These are phyloP conservation scores for Mrakiaceae sp. DNA, from an alignment of 1,284 basidiomycete genomes.

Conservation along the genomic window DNA sequence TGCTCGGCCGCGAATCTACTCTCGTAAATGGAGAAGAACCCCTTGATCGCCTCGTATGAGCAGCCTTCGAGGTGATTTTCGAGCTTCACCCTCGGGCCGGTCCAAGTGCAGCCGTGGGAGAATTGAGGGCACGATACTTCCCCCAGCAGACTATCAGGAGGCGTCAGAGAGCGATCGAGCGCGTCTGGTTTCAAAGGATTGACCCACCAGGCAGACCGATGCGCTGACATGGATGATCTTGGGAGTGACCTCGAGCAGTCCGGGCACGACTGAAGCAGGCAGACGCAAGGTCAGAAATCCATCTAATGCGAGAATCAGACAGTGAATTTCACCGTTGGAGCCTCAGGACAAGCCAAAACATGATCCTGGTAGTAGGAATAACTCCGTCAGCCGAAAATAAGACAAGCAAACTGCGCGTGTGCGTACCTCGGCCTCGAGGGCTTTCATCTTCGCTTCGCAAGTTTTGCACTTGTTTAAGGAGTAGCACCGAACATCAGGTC, in stretches of 20 bases:
- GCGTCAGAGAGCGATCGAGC: no score
- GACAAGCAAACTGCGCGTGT: background rate
- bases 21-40: slow-evolving; percentile 46
- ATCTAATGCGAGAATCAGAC: no score
- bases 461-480: no score
- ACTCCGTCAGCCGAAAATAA: background rate
- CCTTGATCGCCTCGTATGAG: slow-evolving; percentile 51
- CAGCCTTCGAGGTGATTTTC: slow-evolving; percentile 43
- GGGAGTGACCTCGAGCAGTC: background rate
- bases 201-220: slow-evolving; percentile 6
- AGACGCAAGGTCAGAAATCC: no score
- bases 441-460: slow-evolving; percentile 27
- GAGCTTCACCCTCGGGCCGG: slow-evolving; percentile 39
- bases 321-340: background rate
- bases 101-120: slow-evolving; percentile 47
- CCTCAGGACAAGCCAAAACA: background rate
- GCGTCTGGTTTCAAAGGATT: background rate
- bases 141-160: slow-evolving; percentile 24
- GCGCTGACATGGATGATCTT: background rate
- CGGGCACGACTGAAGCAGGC: background rate
- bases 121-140: slow-evolving; percentile 43
- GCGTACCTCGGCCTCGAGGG: slow-evolving; percentile 14
- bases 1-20: slow-evolving; percentile 33
- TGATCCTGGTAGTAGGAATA: background rate
- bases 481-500: no score